Base-by-base conservation (phyloP, 2,329 filamentous ascomycete species). In the Claviceps cyperi region DNA sequence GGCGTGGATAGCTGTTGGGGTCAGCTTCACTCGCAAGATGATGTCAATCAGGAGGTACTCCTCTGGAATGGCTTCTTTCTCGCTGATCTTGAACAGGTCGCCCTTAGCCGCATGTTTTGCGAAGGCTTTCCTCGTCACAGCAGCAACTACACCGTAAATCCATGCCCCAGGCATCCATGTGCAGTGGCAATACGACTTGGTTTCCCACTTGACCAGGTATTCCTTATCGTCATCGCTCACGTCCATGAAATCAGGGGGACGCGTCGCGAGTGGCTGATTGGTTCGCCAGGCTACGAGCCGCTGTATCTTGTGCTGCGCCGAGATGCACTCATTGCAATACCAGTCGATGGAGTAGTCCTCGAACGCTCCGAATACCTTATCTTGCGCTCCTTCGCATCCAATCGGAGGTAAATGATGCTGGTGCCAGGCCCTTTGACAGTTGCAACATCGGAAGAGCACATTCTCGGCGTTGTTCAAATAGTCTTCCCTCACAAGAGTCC, bases 201-300 rank as follows among this genome's bases (percentile, higher is more conserved):
- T 72, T 43, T 84, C 80, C 87, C 90, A 97, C 62, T 92, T 95
- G 58, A 98, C 69, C 2, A 98, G 76, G 60, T 97, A 98, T 57
- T 96, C 88, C 56, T 90, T 90, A n/a, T 85, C 74, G 50, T 88
- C 84, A 36, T 71, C 68, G 11, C 46, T 47, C 35, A 66, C 46
- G 59, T 92, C 84, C 11, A 68, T 65, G 39, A 54, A 63, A 9
- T 51, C 39, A 0, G 54, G 55, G 4, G 36, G 46, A 28, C 50
- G 50, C 17, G 51, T 46, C 2, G 76, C 68, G 0, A 71, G 63
- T 0, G 88, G 88, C 8, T 24, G 17, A 5, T 37, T 51, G 24
- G 49, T 43, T 52, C 91, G 81, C 92, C 92, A 98, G 14, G 91
- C 89, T 49, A 97, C 82, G 5, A 98, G 66, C n/a, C 74, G 73